These are phyloP conservation scores for Rosa lucieae DNA, from an alignment of 306 rosid genomes.

Conservation along the genomic window DNA sequence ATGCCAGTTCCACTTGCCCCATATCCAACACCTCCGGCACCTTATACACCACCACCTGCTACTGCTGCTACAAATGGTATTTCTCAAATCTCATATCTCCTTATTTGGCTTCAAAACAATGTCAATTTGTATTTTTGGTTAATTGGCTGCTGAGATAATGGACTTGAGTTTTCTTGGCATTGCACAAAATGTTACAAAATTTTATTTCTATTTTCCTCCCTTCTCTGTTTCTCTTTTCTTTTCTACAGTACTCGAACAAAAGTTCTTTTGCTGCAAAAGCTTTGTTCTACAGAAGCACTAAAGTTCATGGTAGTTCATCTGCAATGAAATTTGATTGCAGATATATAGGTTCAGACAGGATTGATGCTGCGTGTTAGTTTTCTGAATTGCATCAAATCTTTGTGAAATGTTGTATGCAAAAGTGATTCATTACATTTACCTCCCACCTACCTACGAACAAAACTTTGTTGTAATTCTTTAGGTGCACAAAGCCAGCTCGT, in stretches of 20 bases:
- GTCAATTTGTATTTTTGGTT: conserved; percentile 28
- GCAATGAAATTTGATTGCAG: background rate
- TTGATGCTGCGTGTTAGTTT: background rate
- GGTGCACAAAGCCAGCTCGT: conserved; percentile 96
- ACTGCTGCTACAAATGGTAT: conserved; percentile 72
- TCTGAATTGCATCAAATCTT: background rate
- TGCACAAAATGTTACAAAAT: conserved; percentile 19
- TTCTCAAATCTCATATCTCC: conserved; percentile 12
- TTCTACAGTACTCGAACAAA: background rate
- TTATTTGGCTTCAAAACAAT: conserved; percentile 20
- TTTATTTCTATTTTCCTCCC: background rate
- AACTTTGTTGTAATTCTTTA: conserved; percentile 30
- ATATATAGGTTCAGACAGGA: background rate
- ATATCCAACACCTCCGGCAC: conserved; percentile 78
- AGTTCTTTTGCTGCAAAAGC: background rate
- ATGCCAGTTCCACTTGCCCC: conserved; percentile 99
- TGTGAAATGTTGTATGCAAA: background rate
- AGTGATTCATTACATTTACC: background rate
- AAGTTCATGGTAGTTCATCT: background rate
- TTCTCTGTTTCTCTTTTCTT: background rate
- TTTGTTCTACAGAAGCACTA: background rate
- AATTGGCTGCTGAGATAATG: conserved; percentile 16
- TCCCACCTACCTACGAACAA: background rate
- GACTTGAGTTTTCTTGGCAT: conserved; percentile 20
- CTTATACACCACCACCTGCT: conserved; percentile 48